A percentile compares a stretch with the other conserved stretches of the same genome.
Conservation (phyloP, 2,329 filamentous ascomycete species). For the Clonostachys rhizophaga region DNA sequence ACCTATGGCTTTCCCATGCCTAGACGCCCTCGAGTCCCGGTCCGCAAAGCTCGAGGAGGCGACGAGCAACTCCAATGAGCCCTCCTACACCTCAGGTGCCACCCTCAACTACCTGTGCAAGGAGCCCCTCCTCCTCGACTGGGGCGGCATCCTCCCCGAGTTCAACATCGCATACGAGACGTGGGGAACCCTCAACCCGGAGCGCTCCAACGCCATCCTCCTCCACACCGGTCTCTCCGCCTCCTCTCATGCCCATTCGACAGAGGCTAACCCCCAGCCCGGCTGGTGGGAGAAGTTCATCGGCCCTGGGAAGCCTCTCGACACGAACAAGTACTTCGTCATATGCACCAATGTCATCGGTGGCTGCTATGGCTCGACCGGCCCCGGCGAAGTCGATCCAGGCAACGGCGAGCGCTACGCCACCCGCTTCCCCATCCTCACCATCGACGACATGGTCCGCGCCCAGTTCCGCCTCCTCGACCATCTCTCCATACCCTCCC, state of each 20-base stretch:
- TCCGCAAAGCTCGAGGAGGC: slow-evolving; percentile 62
- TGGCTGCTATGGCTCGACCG: slow-evolving; percentile 93
- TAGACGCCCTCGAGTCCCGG: slow-evolving; percentile 76
- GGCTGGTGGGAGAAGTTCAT: slow-evolving; percentile 99
- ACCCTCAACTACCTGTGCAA: slow-evolving; percentile 72
- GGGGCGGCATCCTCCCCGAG: slow-evolving; percentile 86
- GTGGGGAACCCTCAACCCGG: slow-evolving; percentile 77
- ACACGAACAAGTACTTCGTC: slow-evolving; percentile 88
- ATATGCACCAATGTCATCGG: slow-evolving; percentile 97
- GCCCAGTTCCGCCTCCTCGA: slow-evolving; percentile 91
- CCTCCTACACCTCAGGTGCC: slow-evolving; percentile 87
- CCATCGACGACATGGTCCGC: slow-evolving; percentile 95
- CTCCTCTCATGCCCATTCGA: slow-evolving; percentile 95
- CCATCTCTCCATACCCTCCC: slow-evolving; percentile 65
- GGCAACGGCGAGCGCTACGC: slow-evolving; percentile 85
- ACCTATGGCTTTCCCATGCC: slow-evolving; percentile 83
- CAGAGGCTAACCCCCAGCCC: slow-evolving; percentile 76
- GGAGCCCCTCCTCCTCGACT: slow-evolving; percentile 79
- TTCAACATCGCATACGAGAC: slow-evolving; percentile 92
- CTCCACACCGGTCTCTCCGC: slow-evolving; percentile 92
- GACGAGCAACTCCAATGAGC: slow-evolving; percentile 75
- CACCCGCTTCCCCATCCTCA: slow-evolving; percentile 91
- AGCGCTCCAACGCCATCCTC: slow-evolving; percentile 84
- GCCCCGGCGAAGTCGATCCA: slow-evolving; percentile 82
- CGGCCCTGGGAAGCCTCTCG: slow-evolving; percentile 75